Base-by-base conservation (phyloP, 306 rosid species). In the Quercus glauca region DNA sequence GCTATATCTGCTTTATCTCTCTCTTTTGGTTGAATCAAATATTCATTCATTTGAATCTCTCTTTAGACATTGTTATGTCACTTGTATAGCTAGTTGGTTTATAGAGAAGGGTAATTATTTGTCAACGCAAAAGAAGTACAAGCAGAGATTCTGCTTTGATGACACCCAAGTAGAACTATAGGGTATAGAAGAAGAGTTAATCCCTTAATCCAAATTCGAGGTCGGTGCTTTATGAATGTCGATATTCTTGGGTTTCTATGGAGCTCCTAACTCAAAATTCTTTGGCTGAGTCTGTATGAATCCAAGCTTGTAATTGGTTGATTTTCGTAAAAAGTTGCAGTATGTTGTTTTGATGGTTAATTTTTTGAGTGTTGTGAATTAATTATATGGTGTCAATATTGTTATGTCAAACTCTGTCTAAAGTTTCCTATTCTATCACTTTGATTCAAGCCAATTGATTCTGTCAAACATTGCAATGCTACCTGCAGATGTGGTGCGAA, bases 401-500 rank as follows among this genome's bases (percentile, higher is more conserved):
- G 45, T 41, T 41, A 8, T 41, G 45, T 41, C 45, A 41, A 41
- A 8, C 45, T 37, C 45, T 37, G 45, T 37, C 45, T 37, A 37
- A 37, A 37, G 23, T 41, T 58, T n/a, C 23, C 70, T 61, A 7
- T 53, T 55, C 49, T 60, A 35, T 35, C 33, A 28, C 69, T 72
- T 78, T 69, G 10, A 53, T 37, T 23, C 28, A 69, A 43, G 68
- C 61, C 45, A 56, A 79, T 67, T 86, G 64, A 61, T 73, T 19
- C 2, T 74, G 35, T 80, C 57, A 57, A 56, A 64, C 41, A 7
- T 29, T 60, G 3, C 20, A 33, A 55, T 75, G 60, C 74, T 55
- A 57, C 79, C 71, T 87, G 83, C 90, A 96, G 99, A 93, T 75
- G 89, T 88, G 73, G 90, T 96, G 65, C 88, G 93, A 71, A 81